Evolutionary conservation across 2,329 filamentous ascomycete genomes (phyloP).

Genomic region (Rasamsonia emersonii): DNA sequence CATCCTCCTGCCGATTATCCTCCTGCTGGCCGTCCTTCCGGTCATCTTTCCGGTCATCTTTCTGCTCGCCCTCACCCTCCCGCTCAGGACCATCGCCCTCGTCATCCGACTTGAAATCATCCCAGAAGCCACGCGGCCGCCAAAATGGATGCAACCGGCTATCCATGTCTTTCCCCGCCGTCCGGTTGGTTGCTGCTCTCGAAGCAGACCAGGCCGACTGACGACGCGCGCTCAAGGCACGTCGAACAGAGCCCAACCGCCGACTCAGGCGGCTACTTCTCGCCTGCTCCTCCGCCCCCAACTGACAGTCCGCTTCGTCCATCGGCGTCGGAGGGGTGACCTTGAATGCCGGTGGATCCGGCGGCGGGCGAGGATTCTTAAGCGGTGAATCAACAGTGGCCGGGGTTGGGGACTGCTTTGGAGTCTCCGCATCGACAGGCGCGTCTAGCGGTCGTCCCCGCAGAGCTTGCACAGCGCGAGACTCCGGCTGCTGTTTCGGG

Average conservation of each 20-base stretch:
- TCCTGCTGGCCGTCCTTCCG: slow-evolving; percentile 19
- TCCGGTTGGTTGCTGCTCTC: slow-evolving; percentile 33
- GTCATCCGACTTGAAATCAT: slow-evolving; percentile 40
- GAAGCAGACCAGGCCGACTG: slow-evolving; percentile 34
- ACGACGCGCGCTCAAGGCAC: slow-evolving; percentile 27
- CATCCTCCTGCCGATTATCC: too few relatives aligned
- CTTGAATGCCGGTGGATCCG: slow-evolving; percentile 48
- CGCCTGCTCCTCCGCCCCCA: slow-evolving; percentile 16
- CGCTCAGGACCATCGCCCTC: slow-evolving; percentile 20
- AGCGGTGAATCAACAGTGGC: slow-evolving; percentile 47
- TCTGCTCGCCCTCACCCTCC: slow-evolving; percentile 17
- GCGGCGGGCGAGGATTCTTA: slow-evolving; percentile 49
- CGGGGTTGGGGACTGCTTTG: slow-evolving; percentile 13
- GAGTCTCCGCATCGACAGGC: slow-evolving; percentile 16
- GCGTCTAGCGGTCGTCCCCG: slow-evolving; percentile 12
- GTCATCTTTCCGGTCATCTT: slow-evolving; percentile 12
- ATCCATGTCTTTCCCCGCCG: slow-evolving; percentile 37
- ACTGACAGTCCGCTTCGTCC: slow-evolving; percentile 34
- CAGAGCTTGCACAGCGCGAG: slow-evolving; percentile 21
- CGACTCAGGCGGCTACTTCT: slow-evolving; percentile 15
- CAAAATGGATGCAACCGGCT: slow-evolving; percentile 52
- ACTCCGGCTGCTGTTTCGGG: slow-evolving; percentile 29
- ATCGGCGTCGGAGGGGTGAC: slow-evolving; percentile 47
- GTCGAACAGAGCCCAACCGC: slow-evolving; percentile 30
- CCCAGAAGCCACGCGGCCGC: slow-evolving; percentile 57